Evolutionary conservation across 2,329 filamentous ascomycete genomes (phyloP).

Genomic region (Diaporthe sp.): DNA sequence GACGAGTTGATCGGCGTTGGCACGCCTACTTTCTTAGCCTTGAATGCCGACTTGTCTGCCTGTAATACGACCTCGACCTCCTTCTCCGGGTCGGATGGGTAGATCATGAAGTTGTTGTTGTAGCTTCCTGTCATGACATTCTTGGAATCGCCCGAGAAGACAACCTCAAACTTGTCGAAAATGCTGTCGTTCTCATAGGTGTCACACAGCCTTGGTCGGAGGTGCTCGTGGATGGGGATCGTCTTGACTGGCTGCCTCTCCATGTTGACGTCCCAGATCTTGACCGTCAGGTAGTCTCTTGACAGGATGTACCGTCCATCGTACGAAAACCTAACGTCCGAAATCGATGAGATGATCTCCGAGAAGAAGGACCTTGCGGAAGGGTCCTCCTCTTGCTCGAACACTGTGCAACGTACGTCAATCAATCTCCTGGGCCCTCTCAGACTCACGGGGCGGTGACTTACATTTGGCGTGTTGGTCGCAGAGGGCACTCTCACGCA

Average conservation of each 20-base stretch:
- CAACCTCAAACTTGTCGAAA: conserved; percentile 99
- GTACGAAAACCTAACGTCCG: conserved; percentile 95
- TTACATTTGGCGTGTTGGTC: conserved; percentile 95
- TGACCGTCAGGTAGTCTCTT: conserved; percentile 97
- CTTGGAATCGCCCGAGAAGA: conserved; percentile 97
- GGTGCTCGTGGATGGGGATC: conserved; percentile 97
- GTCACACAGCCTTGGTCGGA: conserved; percentile 92
- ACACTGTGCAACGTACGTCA: conserved; percentile 68
- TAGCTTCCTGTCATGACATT: conserved; percentile 99
- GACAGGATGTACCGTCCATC: conserved; percentile 98
- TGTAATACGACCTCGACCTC: conserved; percentile 98
- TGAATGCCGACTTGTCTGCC: conserved; percentile 98
- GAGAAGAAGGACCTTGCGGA: conserved; percentile 98
- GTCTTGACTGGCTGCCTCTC: conserved; percentile 97
- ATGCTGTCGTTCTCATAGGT: conserved; percentile 99
- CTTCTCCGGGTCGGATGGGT: conserved; percentile 94
- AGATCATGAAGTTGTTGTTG: conserved; percentile 99
- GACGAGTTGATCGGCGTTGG: conserved; percentile 94
- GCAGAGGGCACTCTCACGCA: conserved; percentile 96
- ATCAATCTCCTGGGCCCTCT: conserved; percentile 8
- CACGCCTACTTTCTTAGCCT: conserved; percentile 99
- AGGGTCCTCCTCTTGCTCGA: conserved; percentile 98
- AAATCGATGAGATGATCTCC: conserved; percentile 99
- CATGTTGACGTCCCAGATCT: conserved; percentile 99
- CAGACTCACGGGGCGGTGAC: conserved; percentile 43